Percentiles rank a stretch among this genome's conserved stretches.
phyloP scores from a whole-genome alignment of 805 yeast species.

The Metschnikowia matae region DNA sequence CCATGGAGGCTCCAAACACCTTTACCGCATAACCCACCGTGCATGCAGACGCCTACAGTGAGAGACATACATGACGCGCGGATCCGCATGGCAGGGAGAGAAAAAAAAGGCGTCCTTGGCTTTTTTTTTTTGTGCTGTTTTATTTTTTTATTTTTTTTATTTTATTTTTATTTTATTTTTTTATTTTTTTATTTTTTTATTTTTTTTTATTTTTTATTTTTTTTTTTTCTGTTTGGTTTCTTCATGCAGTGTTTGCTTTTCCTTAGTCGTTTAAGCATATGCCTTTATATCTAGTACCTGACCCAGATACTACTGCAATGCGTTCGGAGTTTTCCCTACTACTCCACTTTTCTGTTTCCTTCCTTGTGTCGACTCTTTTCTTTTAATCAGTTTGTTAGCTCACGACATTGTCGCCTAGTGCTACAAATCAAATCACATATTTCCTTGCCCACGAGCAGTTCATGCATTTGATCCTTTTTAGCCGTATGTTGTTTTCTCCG shows the following conservation, averaged over 20 bases:
- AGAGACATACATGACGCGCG: constrained; percentile 4
- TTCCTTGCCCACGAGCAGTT: constrained; percentile 3
- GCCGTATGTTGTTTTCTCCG: background rate
- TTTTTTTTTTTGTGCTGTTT: background rate
- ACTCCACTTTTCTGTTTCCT: background rate
- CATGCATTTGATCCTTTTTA: background rate
- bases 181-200: background rate
- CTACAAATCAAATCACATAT: background rate
- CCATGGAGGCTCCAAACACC: background rate
- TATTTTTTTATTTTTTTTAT: background rate
- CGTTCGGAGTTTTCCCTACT: background rate
- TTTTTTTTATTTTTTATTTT: background rate
- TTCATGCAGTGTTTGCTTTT: constrained; percentile 4
- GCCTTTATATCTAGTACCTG: constrained; percentile 4
- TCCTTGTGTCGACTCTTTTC: background rate
- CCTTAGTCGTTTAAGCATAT: constrained; percentile 4
- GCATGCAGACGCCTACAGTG: background rate
- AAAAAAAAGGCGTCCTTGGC: background rate
- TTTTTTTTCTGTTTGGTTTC: background rate
- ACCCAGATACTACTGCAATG: constrained; percentile 1
- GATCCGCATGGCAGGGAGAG: constrained; percentile 1
- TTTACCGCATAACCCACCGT: background rate
- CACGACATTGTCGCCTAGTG: background rate
- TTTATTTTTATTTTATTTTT: background rate
- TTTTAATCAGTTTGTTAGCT: background rate